Conservation (phyloP, 306 rosid genomes). For the Prosopis cineraria region DNA sequence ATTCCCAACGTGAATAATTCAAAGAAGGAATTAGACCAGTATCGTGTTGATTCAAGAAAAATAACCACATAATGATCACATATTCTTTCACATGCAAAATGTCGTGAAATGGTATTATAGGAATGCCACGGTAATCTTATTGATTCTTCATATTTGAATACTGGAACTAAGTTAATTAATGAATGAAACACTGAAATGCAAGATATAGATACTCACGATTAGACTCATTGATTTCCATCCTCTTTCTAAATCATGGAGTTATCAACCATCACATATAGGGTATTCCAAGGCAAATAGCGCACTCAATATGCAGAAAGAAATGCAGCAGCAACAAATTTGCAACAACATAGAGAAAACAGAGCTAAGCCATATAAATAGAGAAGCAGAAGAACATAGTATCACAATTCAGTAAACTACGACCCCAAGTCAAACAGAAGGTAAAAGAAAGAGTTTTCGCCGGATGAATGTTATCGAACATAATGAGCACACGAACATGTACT, state of each 20-base stretch:
- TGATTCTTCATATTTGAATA: slow-evolving; percentile 9
- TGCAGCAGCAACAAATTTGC: slow-evolving; percentile 26
- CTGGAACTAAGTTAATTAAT: neutral
- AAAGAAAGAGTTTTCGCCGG: neutral
- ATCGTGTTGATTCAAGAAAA: neutral
- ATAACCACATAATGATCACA: slow-evolving; percentile 19
- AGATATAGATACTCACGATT: neutral
- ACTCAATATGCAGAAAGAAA: neutral
- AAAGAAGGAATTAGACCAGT: neutral
- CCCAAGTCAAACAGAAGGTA: neutral
- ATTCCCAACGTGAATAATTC: slow-evolving; percentile 41
- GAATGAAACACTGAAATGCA: slow-evolving; percentile 6
- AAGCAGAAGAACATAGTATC: slow-evolving; percentile 20
- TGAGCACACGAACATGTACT: neutral
- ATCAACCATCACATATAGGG: slow-evolving; percentile 3
- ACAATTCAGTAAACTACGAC: neutral
- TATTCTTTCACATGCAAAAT: neutral
- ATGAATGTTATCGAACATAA: neutral
- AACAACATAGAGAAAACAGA: slow-evolving; percentile 15
- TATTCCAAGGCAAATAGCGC: slow-evolving; percentile 3
- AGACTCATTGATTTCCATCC: neutral
- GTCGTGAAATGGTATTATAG: neutral
- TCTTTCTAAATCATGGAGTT: neutral
- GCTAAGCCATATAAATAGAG: neutral
- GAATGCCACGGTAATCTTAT: slow-evolving; percentile 5